These are phyloP conservation scores for Gyrodon lividus DNA, from an alignment of 768 basidiomycete genomes.

Conservation along the genomic window DNA sequence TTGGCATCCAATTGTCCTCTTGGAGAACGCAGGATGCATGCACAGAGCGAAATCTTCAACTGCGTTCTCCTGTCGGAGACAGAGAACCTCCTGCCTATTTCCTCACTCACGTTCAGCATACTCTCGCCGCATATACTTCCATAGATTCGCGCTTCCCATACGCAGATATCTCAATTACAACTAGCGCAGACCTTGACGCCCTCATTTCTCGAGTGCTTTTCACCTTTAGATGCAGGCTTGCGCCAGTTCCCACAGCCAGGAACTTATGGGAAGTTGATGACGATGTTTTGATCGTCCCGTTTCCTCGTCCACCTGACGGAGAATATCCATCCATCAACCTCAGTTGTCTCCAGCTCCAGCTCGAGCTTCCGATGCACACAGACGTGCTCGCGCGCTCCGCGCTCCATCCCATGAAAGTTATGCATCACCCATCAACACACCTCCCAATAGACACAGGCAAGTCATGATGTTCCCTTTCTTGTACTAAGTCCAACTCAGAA, in stretches of 20 bases:
- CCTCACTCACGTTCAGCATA: slow-evolving; percentile 38
- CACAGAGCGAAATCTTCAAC: slow-evolving; percentile 18
- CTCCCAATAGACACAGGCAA: slow-evolving; percentile 13
- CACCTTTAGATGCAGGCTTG: slow-evolving; percentile 41
- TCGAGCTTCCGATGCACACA: slow-evolving; percentile 28
- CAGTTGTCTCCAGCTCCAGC: slow-evolving; percentile 22
- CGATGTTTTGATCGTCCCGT: slow-evolving; percentile 25
- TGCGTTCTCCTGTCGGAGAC: slow-evolving; percentile 33
- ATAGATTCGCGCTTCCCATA: slow-evolving; percentile 32
- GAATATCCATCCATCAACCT: slow-evolving; percentile 8
- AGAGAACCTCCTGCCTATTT: slow-evolving; percentile 33
- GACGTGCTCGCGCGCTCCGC: slow-evolving; percentile 22
- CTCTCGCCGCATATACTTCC: slow-evolving; percentile 49
- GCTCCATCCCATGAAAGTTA: slow-evolving; percentile 27
- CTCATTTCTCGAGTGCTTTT: slow-evolving; percentile 41
- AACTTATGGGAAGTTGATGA: slow-evolving; percentile 31
- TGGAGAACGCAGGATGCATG: slow-evolving; percentile 14
- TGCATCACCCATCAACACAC: slow-evolving; percentile 21
- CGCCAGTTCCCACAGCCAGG: slow-evolving; percentile 12
- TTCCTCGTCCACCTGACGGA: slow-evolving; percentile 2
- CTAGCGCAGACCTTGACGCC: slow-evolving; percentile 41
- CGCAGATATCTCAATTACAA: slow-evolving; percentile 19
- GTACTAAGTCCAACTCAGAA: background rate
- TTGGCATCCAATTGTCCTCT: slow-evolving; percentile 12
- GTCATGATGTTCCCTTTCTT: slow-evolving; percentile 1